Evolutionary conservation across 371 early-diverging fungal genomes (phyloP).

Genomic region (Gilbertella persicaria): DNA sequence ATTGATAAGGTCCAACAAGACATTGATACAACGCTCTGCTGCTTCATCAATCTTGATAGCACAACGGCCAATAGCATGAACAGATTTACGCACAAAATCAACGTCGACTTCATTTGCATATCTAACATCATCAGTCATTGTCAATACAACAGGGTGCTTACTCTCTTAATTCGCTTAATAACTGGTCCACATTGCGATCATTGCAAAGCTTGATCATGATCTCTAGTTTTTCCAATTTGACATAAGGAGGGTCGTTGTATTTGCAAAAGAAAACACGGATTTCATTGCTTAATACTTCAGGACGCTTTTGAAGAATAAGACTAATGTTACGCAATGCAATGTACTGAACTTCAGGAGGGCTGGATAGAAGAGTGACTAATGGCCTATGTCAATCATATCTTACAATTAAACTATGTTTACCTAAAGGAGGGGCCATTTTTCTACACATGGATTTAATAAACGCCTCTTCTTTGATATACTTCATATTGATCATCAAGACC

Average conservation of each 20-base stretch:
- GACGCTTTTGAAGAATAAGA: conserved; percentile 92
- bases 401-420: conserved; percentile 44
- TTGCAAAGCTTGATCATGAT: conserved; percentile 88
- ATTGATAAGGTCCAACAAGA: conserved; percentile 87
- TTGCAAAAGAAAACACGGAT: conserved; percentile 97
- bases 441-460: conserved; percentile 65
- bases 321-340: conserved; percentile 95
- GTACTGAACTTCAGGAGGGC: conserved; percentile 93
- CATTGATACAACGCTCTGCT: conserved; percentile 86
- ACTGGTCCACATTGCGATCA: conserved; percentile 85
- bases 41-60: conserved; percentile 91
- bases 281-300: conserved; percentile 87
- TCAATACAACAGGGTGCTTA: conserved; percentile 33
- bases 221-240: conserved; percentile 96
- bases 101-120: conserved; percentile 97
- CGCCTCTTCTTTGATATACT: conserved; percentile 66
- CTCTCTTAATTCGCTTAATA: conserved; percentile 92
- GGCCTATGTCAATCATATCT: neutral
- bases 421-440: conserved; percentile 91
- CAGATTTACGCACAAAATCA: conserved; percentile 92
- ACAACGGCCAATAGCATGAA: conserved; percentile 90
- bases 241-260: conserved; percentile 98
- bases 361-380: conserved; percentile 85
- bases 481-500: conserved; percentile 70
- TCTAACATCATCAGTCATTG: conserved; percentile 34